Evolutionary conservation across 805 yeast species (phyloP), one percentile per base, ranked within the genome.

Genomic region (Barnettozyma populi): DNA sequence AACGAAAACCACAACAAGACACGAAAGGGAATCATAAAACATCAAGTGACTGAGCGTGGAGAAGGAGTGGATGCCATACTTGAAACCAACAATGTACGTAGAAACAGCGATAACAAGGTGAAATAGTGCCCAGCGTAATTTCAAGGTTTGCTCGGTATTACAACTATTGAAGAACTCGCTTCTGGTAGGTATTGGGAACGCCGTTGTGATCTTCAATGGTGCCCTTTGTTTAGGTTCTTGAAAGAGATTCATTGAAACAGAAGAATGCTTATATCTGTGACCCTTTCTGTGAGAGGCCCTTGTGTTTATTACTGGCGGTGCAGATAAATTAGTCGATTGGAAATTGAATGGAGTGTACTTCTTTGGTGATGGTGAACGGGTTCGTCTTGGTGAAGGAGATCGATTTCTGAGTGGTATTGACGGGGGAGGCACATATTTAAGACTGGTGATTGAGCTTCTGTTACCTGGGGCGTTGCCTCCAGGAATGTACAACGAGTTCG

Each of bases 201-300:
- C 66, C 21, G 78, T 83, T 2, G 97, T 97, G 8, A 90, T 80
- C 16, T 90, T 87, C 54, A 83, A 76, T 1, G 90, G 85, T 5
- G 85, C 82, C 34, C 82, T 73, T 36, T 73, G 79, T 14, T 90
- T 85, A 1, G 97, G 96, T 60, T 92, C 97, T 65, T 88, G 96
- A 63, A 94, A 92, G 63, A 92, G 76, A 64, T 92, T 90, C 94
- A 92, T 86, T 5, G 96, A 89, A 6, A 92, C 96, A 8, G 97
- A 90, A 3, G 97, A 90, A 65, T 92, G 98, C 63, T 92, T 92
- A 63, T 92, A 92, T 56, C 92, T 78, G 66, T 92, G 99, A 7
- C 99, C 99, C 56, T 90, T 81, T 72, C 99, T 82, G 57, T 82
- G 87, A 0, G 86, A 81, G 1, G 89, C 79, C 58, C 71, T 61